phyloP scores from a whole-genome alignment of 768 basidiomycete species.

The Psilocybe sp. region DNA sequence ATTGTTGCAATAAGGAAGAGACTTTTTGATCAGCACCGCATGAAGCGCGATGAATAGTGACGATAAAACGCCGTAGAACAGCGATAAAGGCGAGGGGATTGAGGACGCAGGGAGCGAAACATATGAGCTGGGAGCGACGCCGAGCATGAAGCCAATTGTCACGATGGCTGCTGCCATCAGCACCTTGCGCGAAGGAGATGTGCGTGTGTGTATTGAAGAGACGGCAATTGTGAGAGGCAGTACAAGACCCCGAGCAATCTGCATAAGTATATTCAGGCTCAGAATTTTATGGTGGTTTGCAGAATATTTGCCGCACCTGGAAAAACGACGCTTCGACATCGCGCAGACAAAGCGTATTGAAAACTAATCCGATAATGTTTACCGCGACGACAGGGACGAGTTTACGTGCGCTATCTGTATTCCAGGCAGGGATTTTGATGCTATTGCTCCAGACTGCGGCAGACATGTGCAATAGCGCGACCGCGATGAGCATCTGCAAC shows the following conservation, averaged over 20 bases:
- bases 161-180: slow-evolving; percentile 61
- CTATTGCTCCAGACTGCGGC: slow-evolving; percentile 40
- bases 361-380: slow-evolving; percentile 72
- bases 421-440: slow-evolving; percentile 57
- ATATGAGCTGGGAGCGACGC: slow-evolving; percentile 55
- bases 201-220: slow-evolving; percentile 56
- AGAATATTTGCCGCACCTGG: slow-evolving; percentile 52
- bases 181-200: slow-evolving; percentile 51
- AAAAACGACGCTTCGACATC: slow-evolving; percentile 82
- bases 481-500: slow-evolving; percentile 66
- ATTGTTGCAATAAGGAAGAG: slow-evolving; percentile 65
- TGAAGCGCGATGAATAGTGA: slow-evolving; percentile 76
- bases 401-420: slow-evolving; percentile 51
- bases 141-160: slow-evolving; percentile 74
- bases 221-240: slow-evolving; percentile 80
- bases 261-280: background rate
- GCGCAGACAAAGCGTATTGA: slow-evolving; percentile 76
- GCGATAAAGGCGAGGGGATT: slow-evolving; percentile 52
- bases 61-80: slow-evolving; percentile 69
- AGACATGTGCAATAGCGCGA: slow-evolving; percentile 57
- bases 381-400: slow-evolving; percentile 62
- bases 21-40: slow-evolving; percentile 71
- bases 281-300: background rate
- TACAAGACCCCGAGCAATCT: slow-evolving; percentile 85
- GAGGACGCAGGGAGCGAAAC: slow-evolving; percentile 33